phyloP scores from a whole-genome alignment of 176 grass and related monocot species.

The Triticum monococcum region DNA sequence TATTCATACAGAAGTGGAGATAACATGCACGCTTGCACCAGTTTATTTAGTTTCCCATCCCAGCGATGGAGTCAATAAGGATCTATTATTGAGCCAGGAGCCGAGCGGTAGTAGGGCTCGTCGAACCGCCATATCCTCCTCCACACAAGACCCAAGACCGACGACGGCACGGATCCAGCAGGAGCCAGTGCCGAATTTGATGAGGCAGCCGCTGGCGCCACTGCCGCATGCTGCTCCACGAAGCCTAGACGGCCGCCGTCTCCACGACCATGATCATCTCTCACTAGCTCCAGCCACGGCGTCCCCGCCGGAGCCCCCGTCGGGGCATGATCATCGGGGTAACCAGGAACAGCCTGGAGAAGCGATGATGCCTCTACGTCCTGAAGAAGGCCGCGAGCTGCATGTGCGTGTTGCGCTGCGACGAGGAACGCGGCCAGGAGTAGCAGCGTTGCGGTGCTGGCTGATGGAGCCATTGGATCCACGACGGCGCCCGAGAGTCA shows the following conservation, averaged over 20 bases:
- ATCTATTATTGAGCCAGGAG: neutral
- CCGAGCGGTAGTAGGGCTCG: neutral
- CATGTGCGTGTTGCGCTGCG: neutral
- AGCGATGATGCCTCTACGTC: neutral
- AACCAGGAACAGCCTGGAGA: neutral
- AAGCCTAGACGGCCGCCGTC: neutral
- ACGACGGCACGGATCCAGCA: neutral
- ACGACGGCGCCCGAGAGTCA: too few species aligned
- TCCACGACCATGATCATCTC: neutral
- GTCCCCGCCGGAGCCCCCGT: neutral
- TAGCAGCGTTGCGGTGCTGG: neutral
- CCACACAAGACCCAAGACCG: neutral
- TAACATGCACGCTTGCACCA: too few species aligned
- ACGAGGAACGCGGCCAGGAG: neutral
- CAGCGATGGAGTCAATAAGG: too few species aligned
- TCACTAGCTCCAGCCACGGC: neutral
- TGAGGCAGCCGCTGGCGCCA: neutral
- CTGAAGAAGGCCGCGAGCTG: neutral
- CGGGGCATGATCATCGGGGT: neutral
- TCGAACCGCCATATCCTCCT: conserved; percentile 7
- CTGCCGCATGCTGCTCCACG: neutral
- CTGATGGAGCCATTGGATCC: neutral
- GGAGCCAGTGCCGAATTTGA: neutral
- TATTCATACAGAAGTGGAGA: too few species aligned
- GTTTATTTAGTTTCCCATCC: too few species aligned